Evolutionary conservation across 495 filamentous ascomycete genomes (phyloP), one percentile per base, ranked within the genome.

Genomic region (Penicillium cosmopolitanum): DNA sequence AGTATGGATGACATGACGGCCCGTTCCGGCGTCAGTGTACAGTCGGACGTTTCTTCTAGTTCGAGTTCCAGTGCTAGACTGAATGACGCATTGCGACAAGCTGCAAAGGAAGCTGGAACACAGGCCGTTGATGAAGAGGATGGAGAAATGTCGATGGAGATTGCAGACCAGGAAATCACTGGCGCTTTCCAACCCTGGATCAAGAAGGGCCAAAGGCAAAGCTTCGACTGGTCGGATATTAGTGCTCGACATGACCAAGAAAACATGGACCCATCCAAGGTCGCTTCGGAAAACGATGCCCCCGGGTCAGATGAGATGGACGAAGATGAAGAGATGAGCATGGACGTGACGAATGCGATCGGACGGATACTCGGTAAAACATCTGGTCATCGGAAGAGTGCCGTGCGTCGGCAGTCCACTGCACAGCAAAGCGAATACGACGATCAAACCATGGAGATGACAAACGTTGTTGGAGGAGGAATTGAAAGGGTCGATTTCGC

Each of bases 341-440:
- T 93, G 90, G 92, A 97, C 57, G 85, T 96, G 50, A 96, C 93
- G 1, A 84, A 81, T 57, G 89, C 86, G 12, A 74, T 97, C 56
- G 94, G 94, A n/a, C 83, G 87, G 4, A 97, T 98, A 51, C 73
- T 93, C 28, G 74, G 82, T n/a, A 77, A 80, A 40, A 58, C 70
- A 56, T 72, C 66, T 23, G 68, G 63, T 33, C 67, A 59, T 47
- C 69, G 72, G 31, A 64, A 74, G 59, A 78, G 73, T 48, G 54
- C 57, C 15, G 56, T 64, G 44, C 73, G 68, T 64, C 75, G 78
- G 48, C 73, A 72, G 51, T 80, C 78, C 23, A 56, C 60, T 35
- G 66, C 70, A 23, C 72, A 74, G 38, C 74, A 80, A 60, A 78
- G 74, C 0, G 73, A 66, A 47, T 77, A 77, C 31, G 78, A 80